Evolutionary conservation across 306 rosid species (phyloP).

Genomic region (Cajanus cajan): DNA sequence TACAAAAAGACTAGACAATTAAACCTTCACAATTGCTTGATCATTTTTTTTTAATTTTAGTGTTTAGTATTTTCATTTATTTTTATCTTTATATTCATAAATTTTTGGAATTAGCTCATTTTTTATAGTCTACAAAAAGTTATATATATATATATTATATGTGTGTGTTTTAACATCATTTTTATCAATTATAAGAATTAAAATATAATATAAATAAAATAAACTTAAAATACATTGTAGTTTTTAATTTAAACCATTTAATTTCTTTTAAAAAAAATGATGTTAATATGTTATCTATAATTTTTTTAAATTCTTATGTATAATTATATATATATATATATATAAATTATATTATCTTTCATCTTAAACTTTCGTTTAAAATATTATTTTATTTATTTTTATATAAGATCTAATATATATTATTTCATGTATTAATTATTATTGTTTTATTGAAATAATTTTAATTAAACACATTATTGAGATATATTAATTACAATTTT

Average conservation of each 20-base stretch:
- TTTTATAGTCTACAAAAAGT: not conserved
- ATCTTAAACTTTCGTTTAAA: too few species aligned
- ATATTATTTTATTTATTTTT: too few species aligned
- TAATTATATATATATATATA: not conserved
- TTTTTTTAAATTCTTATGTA: too few species aligned
- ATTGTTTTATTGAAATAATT: too few species aligned
- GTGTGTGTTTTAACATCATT: too few species aligned
- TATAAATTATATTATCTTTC: not conserved
- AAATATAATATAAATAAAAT: not conserved
- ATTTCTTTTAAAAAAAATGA: not conserved
- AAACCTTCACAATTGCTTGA: not conserved
- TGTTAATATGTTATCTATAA: not conserved
- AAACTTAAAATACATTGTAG: not conserved
- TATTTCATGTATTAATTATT: too few species aligned
- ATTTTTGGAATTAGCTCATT: not conserved
- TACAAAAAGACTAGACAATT: too few species aligned
- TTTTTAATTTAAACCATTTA: not conserved
- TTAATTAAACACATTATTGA: too few species aligned
- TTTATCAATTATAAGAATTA: not conserved
- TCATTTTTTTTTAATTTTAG: not conserved
- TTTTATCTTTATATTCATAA: not conserved
- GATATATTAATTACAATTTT: too few species aligned
- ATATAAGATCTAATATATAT: too few species aligned
- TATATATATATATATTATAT: too few species aligned
- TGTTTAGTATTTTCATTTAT: not conserved